Conservation (phyloP, 2,329 filamentous ascomycete species). For the Tolypocladium ophioglossoides region DNA sequence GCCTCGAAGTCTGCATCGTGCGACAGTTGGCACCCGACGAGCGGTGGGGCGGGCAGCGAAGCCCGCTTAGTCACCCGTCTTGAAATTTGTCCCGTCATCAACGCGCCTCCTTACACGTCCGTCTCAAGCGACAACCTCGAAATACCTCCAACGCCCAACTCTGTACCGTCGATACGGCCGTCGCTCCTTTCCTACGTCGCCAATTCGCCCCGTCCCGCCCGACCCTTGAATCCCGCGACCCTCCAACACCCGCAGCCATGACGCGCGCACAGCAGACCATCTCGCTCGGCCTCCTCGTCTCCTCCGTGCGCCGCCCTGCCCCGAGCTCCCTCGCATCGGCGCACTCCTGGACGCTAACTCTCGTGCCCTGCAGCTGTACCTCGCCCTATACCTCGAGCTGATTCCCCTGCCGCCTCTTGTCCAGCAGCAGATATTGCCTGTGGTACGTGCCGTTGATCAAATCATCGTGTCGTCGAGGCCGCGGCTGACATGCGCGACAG, state of each 20-base stretch:
- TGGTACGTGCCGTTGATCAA: constrained; percentile 42
- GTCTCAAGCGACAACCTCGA: background rate
- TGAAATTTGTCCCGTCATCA: constrained; percentile 1
- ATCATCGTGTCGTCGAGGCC: fast-evolving
- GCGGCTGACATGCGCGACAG: constrained; percentile 31
- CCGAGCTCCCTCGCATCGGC: background rate
- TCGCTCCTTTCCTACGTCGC: constrained; percentile 5
- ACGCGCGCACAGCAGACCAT: constrained; percentile 90
- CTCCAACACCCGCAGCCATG: constrained; percentile 45
- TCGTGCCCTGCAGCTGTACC: constrained; percentile 64
- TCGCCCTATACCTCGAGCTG: constrained; percentile 74
- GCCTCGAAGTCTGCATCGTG: background rate
- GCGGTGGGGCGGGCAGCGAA: background rate
- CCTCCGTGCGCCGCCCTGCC: constrained; percentile 53
- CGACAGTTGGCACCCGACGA: background rate
- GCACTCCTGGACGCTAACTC: background rate
- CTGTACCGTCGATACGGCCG: constrained; percentile 4
- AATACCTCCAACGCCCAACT: background rate
- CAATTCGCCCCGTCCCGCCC: background rate
- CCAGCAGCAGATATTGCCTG: constrained; percentile 77
- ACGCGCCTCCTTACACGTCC: constrained; percentile 4
- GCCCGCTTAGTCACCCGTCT: constrained; percentile 1
- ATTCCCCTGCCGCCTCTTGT: constrained; percentile 69
- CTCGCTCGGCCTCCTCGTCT: constrained; percentile 75
- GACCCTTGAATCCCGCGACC: background rate